Evolutionary conservation across 116 monocot genomes (phyloP), one percentile per base, ranked within the genome.

Genomic region (Trichopus zeylanicus): DNA sequence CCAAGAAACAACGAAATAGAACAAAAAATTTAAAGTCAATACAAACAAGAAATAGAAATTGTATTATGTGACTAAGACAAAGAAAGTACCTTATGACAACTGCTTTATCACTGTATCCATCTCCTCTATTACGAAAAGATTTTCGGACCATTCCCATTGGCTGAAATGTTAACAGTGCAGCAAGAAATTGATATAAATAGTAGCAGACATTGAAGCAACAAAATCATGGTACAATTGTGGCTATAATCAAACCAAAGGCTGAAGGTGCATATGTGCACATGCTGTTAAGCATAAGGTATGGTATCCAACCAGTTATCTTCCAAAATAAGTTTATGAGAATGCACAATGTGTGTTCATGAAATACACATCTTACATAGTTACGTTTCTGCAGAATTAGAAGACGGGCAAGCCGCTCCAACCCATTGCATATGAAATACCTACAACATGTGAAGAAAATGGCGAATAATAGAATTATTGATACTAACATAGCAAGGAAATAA

Each of bases 371-470:
- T 55, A 93, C 93, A 73, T 83, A 78, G 72, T 94, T 89, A 56
- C 86, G 64, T 53, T 89, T 94, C 48, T 72, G 89, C 65, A 86
- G 55, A 29, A 94, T 81, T 33, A 85, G 65, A 81, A 81, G 67
- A 7, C 94, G 78, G 22, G 55, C 56, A 64, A 94, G 76, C 23
- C 89, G 75, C 66, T 94, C 94, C 78, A 89, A 29, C 24, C 94
- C 94, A 79, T 73, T 79, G 71, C 78, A 83, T 59, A 94, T 81
- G 51, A 94, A 94, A 60, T 89, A 93, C 30, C 88, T 93, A 31
- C n/a, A n/a, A n/a, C n/a, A n/a, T n/a, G n/a, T n/a, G n/a, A n/a
- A n/a, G n/a, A n/a, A n/a, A n/a, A n/a, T n/a, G n/a, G n/a, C n/a
- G n/a, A n/a, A 49, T 64, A 67, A 65, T 35, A 0, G 48, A 7